These are phyloP conservation scores for Jamesozyma jinghongensis DNA, from an alignment of 805 yeast genomes.

Conservation along the genomic window DNA sequence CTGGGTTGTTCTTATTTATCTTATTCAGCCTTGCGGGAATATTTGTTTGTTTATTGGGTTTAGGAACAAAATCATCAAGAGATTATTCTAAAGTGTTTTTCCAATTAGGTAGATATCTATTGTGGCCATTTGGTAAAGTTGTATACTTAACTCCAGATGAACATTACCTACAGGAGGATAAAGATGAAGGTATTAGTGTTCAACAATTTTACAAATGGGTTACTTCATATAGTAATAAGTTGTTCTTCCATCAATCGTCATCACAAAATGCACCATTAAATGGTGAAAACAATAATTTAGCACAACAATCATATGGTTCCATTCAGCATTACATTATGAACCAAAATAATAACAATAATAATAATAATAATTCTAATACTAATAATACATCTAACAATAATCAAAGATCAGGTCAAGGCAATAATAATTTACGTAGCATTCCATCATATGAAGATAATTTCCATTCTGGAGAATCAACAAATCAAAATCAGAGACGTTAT, in stretches of 20 bases:
- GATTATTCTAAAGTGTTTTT: slow-evolving; percentile 55
- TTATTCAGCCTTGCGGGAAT: slow-evolving; percentile 38
- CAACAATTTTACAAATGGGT: slow-evolving; percentile 88
- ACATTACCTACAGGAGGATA: slow-evolving; percentile 77
- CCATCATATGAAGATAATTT: background rate
- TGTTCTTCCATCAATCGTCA: slow-evolving; percentile 46
- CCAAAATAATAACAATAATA: slow-evolving; percentile 1
- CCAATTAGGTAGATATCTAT: slow-evolving; percentile 59
- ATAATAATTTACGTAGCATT: background rate
- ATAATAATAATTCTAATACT: background rate
- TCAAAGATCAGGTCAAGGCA: too few species aligned
- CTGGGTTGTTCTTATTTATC: slow-evolving; percentile 55
- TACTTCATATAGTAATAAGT: slow-evolving; percentile 58
- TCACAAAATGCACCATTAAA: background rate
- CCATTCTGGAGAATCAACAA: background rate
- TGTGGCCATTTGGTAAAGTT: slow-evolving; percentile 84
- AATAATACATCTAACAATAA: too few species aligned
- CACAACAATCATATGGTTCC: slow-evolving; percentile 20
- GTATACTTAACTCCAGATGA: slow-evolving; percentile 71
- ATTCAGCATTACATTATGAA: slow-evolving; percentile 23
- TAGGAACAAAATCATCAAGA: slow-evolving; percentile 39
- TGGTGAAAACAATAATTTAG: background rate
- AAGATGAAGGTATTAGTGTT: slow-evolving; percentile 75
- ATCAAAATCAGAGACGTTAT: slow-evolving; percentile 39
- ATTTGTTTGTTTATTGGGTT: slow-evolving; percentile 34